Evolutionary conservation across 768 basidiomycete genomes (phyloP).

Genomic region (Postia placenta): DNA sequence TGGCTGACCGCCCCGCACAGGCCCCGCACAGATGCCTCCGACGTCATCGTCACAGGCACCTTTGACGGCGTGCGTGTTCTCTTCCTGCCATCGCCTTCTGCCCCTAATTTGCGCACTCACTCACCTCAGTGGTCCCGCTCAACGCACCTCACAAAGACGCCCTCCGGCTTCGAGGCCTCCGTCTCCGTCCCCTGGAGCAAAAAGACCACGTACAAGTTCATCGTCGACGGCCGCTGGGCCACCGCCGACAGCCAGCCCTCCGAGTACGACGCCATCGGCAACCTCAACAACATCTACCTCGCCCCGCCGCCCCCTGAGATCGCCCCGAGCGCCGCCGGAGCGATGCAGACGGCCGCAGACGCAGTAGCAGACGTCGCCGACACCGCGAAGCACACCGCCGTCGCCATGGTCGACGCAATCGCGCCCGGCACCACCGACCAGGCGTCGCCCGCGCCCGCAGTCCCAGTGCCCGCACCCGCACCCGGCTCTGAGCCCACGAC

Average conservation of each 20-base stretch:
- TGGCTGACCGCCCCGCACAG: slow-evolving; percentile 26
- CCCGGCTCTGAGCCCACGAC: background rate
- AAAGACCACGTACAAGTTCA: slow-evolving; percentile 69
- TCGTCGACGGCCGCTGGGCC: slow-evolving; percentile 71
- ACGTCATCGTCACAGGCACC: slow-evolving; percentile 68
- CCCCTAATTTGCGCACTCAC: slow-evolving; percentile 3
- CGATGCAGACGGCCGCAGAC: slow-evolving; percentile 3
- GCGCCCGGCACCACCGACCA: slow-evolving; percentile 15
- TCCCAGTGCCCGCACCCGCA: slow-evolving; percentile 6
- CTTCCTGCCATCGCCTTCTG: background rate
- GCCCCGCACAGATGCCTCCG: slow-evolving; percentile 49
- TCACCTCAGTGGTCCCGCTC: slow-evolving; percentile 60
- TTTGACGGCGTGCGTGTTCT: slow-evolving; percentile 59
- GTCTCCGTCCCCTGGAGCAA: slow-evolving; percentile 54
- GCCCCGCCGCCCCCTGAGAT: slow-evolving; percentile 39
- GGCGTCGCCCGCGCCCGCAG: slow-evolving; percentile 5
- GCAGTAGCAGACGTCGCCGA: slow-evolving; percentile 12
- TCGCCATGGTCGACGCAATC: slow-evolving; percentile 19
- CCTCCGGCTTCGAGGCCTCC: slow-evolving; percentile 42
- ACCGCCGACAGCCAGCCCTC: slow-evolving; percentile 48
- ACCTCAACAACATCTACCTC: slow-evolving; percentile 62
- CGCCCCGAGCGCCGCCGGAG: background rate
- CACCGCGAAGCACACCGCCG: slow-evolving; percentile 17
- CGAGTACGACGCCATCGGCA: slow-evolving; percentile 56
- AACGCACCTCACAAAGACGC: slow-evolving; percentile 44